Base-by-base conservation (phyloP, 176 grass and related monocot genomes). In the Canna indica region DNA sequence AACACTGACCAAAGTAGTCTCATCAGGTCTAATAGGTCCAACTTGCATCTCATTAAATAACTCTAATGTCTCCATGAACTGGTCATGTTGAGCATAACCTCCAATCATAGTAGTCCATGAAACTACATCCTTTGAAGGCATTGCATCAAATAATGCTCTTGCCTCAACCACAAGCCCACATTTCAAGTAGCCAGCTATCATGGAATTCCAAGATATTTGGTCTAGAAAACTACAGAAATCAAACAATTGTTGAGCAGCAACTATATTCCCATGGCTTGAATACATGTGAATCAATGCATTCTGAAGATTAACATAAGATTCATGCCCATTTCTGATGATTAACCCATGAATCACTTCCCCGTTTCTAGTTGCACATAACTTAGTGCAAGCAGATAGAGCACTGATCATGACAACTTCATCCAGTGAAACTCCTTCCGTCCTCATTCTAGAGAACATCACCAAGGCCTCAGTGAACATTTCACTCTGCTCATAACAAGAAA, bases 271-370 rank as follows among this genome's bases (percentile, higher is more conserved):
- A 67, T 76, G 74, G 72, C 77, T 86, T 52, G 88, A 84, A 74
- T 96, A 96, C 92, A 96, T 89, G 65, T 91, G 77, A 75, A 96
- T 89, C 53, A 96, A 61, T 16, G 82, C 76, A 71, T 91, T 96
- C 82, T 78, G 83, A 56, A 86, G 69, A 67, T 96, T 96, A 63
- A 91, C 58, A 76, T 69, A 77, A 16, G 71, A 76, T 66, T 60
- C 72, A 75, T 89, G 84, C 50, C 88, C 92, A 72, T 64, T 57
- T 83, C 64, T 84, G 50, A 84, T 58, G 68, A 82, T 76, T 47
- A 86, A 16, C 7, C 66, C 85, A 83, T 91, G 91, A 71, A 87
- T 84, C 7, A 80, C 36, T 66, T 91, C 77, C 38, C 91, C 91
- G 11, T 87, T 81, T 36, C 9, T 69, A 64, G 76, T 50, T 42